A percentile compares a stretch with the other conserved stretches of the same genome.
phyloP scores from a whole-genome alignment of 257 asterid species.

The Nicotiana otophora region DNA sequence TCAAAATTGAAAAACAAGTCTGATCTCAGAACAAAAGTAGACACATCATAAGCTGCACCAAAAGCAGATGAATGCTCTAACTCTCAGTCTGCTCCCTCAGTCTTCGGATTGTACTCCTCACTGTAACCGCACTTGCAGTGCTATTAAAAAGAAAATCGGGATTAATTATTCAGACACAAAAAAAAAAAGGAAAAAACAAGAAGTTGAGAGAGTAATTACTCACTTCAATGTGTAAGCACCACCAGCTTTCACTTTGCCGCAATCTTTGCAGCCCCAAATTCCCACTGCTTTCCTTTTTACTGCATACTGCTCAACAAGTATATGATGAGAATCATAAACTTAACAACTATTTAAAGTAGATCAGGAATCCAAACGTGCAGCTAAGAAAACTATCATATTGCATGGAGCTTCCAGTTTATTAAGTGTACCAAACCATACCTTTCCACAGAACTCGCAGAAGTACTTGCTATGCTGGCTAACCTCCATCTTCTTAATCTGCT shows the following conservation, averaged over 20 bases:
- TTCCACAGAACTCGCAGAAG: conserved; percentile 62
- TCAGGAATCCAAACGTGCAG: background rate
- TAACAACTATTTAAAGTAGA: background rate
- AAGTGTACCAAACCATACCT: conserved; percentile 22
- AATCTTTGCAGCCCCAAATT: conserved; percentile 15
- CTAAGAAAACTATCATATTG: background rate
- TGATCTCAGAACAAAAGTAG: background rate
- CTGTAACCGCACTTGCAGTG: conserved; percentile 11
- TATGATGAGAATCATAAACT: background rate
- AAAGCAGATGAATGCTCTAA: background rate
- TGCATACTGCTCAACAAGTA: background rate
- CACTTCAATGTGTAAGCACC: conserved; percentile 11
- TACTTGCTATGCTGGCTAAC: conserved; percentile 52
- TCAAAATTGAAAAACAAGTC: background rate
- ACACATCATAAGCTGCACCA: background rate
- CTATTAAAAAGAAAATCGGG: background rate
- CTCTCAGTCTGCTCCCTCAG: conserved; percentile 11
- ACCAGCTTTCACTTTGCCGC: conserved; percentile 6
- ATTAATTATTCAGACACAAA: background rate
- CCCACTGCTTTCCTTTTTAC: conserved; percentile 11
- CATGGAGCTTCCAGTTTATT: background rate
- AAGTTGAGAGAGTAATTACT: background rate
- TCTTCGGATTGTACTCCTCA: conserved; percentile 11
- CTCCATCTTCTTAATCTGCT: conserved; percentile 40
- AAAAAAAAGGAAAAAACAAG: background rate